A percentile compares a stretch with the other conserved stretches of the same genome.
These are phyloP conservation scores for Beta macrorhiza DNA, from an alignment of 179 eudicot species.

Conservation along the genomic window DNA sequence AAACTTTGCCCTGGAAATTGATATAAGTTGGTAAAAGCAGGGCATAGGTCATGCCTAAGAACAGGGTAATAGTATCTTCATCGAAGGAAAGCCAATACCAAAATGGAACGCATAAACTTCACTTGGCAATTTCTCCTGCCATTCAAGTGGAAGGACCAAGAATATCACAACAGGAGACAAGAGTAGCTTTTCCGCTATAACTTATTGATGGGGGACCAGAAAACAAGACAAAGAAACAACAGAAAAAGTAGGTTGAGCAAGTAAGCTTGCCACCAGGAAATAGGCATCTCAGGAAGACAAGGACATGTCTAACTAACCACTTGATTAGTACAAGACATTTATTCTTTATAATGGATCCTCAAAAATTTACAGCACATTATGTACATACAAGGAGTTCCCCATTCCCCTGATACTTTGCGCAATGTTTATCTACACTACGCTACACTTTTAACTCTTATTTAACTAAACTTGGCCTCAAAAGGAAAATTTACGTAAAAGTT, in stretches of 20 bases:
- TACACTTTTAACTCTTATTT: neutral
- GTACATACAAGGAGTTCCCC: neutral
- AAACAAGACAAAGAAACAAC: neutral
- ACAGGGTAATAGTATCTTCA: neutral
- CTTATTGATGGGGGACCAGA: neutral
- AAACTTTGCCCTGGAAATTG: neutral
- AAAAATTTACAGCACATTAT: neutral
- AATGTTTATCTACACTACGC: slow-evolving; percentile 1
- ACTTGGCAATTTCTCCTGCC: neutral
- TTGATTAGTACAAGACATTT: neutral
- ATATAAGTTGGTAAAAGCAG: neutral
- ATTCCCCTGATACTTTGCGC: neutral
- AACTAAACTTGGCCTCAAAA: neutral
- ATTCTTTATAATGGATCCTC: neutral
- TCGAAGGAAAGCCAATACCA: neutral
- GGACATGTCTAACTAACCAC: neutral
- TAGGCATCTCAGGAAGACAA: neutral
- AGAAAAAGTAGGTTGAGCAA: neutral
- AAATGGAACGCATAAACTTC: neutral
- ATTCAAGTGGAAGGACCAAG: neutral
- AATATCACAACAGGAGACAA: neutral
- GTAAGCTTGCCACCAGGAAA: neutral
- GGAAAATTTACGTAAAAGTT: neutral
- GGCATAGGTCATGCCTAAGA: neutral
- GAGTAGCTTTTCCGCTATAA: neutral